Evolutionary conservation across 1,139 yeast species (phyloP), one percentile per base, ranked within the genome.

Genomic region (Saccharomycopsis crataegensis): DNA sequence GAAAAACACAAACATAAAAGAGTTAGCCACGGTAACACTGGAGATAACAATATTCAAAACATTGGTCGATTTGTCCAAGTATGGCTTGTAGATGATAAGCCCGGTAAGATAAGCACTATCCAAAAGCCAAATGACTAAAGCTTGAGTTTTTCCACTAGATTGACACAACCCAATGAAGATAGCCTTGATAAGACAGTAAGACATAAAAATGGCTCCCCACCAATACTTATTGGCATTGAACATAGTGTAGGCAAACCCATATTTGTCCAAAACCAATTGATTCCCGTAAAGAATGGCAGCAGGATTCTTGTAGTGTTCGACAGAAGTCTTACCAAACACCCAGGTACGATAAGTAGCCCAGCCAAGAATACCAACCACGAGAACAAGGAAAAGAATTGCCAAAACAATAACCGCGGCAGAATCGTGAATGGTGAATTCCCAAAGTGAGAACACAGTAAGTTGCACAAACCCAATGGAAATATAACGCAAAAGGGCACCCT

Each of bases 1-100:
- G 72, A 90, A 93, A 71, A 93, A 90, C 73, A 90, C 71, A 69
- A 88, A 91, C 72, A 93, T 86, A 52, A 93, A 70, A 1, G 96
- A 82, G 67, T 91, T 91, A 64, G 91, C 71, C 54, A 90, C 78
- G 64, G 84, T 86, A 62, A 93, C 82, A 46, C 87, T 78, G 38
- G 87, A 80, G 63, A 93, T 89, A 50, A 87, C 79, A 62, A 93
- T 91, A 70, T 91, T 93, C 77, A 91, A 87, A 34, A 82, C 84
- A 65, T 94, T 93, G 32, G 98, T 91, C 70, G 95, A 79, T 70
- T 86, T 90, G 72, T 93, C 98, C 93, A 94, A 83, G 67, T 80
- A 93, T 5, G 99, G 99, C 68, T 93, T 81, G 58, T 78, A 72
- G 76, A 80, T 77, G 64, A 91, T 83, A 40, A 90, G 64, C 1